These are phyloP conservation scores for Chaetomium sp. DNA, from an alignment of 2,329 filamentous ascomycete genomes.

Conservation along the genomic window DNA sequence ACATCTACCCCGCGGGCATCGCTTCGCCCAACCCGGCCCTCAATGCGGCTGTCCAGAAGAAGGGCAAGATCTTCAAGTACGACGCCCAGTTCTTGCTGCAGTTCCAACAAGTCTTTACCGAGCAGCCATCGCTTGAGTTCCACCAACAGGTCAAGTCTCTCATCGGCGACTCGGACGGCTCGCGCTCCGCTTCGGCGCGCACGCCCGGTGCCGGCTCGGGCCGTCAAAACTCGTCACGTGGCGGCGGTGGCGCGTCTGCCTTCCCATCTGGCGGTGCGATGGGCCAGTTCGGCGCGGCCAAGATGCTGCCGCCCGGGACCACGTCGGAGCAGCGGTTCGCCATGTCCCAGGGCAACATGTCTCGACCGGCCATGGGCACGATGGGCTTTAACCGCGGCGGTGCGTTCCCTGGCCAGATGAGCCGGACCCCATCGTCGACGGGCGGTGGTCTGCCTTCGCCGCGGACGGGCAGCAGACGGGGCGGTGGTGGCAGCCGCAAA, in stretches of 20 bases:
- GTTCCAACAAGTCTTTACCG: conserved; percentile 92
- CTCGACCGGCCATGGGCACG: conserved; percentile 48
- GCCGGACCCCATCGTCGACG: conserved; percentile 55
- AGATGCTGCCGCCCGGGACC: conserved; percentile 66
- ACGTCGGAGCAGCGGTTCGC: conserved; percentile 71
- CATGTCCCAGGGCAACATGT: conserved; percentile 48
- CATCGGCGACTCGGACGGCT: conserved; percentile 69
- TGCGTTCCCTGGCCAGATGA: conserved; percentile 60
- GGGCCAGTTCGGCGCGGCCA: conserved; percentile 59
- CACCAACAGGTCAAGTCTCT: conserved; percentile 80
- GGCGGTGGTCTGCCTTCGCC: conserved; percentile 62
- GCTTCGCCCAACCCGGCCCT: conserved; percentile 86
- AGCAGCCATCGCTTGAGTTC: conserved; percentile 93
- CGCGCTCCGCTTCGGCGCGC: conserved; percentile 56
- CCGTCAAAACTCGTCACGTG: conserved; percentile 40
- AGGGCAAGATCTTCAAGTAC: conserved; percentile 83
- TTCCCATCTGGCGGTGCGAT: conserved; percentile 46
- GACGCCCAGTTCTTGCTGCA: conserved; percentile 93
- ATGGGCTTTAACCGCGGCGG: conserved; percentile 55
- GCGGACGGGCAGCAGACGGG: conserved; percentile 57
- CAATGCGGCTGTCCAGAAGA: conserved; percentile 72
- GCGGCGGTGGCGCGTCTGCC: conserved; percentile 44
- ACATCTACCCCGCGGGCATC: conserved; percentile 78
- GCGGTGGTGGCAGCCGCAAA: conserved; percentile 53
- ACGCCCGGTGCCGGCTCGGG: conserved; percentile 44